Evolutionary conservation across 169 alveolate genomes (phyloP).

Genomic region (Besnoitia besnoiti): DNA sequence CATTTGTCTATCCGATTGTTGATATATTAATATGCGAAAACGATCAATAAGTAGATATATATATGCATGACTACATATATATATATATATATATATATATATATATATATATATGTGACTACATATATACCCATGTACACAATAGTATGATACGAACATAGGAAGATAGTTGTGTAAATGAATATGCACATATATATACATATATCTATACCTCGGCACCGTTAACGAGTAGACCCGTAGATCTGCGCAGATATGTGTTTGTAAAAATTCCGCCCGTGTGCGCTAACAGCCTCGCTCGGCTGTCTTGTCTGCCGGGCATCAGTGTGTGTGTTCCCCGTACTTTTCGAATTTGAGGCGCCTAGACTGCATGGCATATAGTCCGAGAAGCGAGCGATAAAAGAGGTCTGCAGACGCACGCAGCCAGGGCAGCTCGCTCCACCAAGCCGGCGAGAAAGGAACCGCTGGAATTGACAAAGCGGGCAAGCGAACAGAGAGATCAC

Average conservation of each 20-base stretch:
- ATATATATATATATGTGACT: neutral
- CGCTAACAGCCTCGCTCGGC: too few species aligned
- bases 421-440: constrained; percentile 12
- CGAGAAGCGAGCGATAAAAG: constrained; percentile 64
- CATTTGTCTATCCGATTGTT: too few species aligned
- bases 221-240: too few species aligned
- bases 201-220: neutral
- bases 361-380: constrained; percentile 60
- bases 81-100: neutral
- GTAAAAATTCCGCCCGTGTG: too few species aligned
- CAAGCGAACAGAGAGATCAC: too few species aligned
- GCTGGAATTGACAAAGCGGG: too few species aligned
- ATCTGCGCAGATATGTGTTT: too few species aligned
- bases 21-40: too few species aligned
- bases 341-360: constrained; percentile 51
- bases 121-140: neutral
- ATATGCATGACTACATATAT: neutral
- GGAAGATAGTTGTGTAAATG: neutral
- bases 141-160: too few species aligned
- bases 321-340: constrained; percentile 29
- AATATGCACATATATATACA: neutral
- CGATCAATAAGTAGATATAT: neutral
- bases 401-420: constrained; percentile 63
- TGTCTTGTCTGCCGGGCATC: too few species aligned
- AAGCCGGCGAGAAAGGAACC: neutral